Evolutionary conservation across 2,329 filamentous ascomycete species (phyloP).

Genomic region (Bipolaris bicolor): DNA sequence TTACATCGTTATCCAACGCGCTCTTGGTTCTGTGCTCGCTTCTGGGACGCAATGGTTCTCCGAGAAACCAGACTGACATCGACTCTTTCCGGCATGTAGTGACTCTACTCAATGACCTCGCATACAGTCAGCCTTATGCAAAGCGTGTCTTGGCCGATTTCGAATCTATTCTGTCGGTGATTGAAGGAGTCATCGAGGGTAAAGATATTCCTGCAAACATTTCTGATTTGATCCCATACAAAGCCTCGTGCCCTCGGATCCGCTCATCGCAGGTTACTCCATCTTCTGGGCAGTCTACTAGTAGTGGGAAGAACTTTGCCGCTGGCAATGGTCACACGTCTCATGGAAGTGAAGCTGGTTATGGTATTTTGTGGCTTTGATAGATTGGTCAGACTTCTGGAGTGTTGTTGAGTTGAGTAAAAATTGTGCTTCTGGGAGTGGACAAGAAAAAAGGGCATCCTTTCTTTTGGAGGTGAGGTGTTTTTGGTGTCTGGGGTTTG

Average conservation of each 20-base stretch:
- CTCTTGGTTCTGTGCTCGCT: slow-evolving; percentile 31
- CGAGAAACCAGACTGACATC: slow-evolving; percentile 8
- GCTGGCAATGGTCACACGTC: neutral
- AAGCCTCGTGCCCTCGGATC: slow-evolving; percentile 18
- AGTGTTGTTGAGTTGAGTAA: neutral
- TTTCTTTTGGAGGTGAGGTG: neutral
- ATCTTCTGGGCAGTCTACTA: neutral
- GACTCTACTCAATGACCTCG: slow-evolving; percentile 23
- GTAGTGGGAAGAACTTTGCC: neutral
- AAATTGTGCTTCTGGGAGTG: neutral
- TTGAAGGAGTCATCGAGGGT: slow-evolving; percentile 9
- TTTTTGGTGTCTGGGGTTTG: neutral
- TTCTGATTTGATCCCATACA: slow-evolving; percentile 33
- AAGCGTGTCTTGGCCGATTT: slow-evolving; percentile 33
- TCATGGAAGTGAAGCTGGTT: neutral
- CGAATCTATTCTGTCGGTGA: slow-evolving; percentile 15
- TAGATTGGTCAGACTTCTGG: neutral
- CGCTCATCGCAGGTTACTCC: neutral
- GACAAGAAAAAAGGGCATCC: neutral
- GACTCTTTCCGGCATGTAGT: slow-evolving; percentile 23
- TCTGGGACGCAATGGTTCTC: slow-evolving; percentile 20
- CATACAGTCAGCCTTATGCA: slow-evolving; percentile 22
- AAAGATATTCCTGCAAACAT: slow-evolving; percentile 20
- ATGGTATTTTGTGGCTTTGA: slow-evolving; percentile 3
- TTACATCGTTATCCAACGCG: slow-evolving; percentile 23